Evolutionary conservation across 1,139 yeast species (phyloP), one percentile per base, ranked within the genome.

Genomic region (Wickerhamomyces sp.): DNA sequence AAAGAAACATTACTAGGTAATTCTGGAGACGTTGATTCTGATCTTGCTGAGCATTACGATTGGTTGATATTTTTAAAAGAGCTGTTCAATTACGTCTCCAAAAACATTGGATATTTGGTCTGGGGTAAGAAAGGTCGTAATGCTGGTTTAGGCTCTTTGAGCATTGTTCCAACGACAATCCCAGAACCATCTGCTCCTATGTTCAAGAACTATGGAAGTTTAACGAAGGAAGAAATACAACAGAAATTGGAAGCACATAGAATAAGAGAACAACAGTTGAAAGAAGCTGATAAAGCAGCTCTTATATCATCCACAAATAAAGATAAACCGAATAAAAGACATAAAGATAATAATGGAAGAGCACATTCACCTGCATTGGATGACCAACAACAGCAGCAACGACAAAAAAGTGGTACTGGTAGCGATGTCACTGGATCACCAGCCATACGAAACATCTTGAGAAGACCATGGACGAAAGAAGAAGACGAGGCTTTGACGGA

Each of bases 401-500:
- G 16, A 23, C n/a, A 11, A 23, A n/a, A 11, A 23, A 6, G 13
- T 23, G 6, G 17, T 9, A n/a, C 9, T 5, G 9, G 11, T n/a
- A 12, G 14, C 26, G n/a, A 24, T 7, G n/a, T 5, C n/a, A n/a
- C 16, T 6, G 12, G 10, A 24, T 6, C 26, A n/a, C 5, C 26
- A 6, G 10, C 9, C 31, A 37, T 47, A 12, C 42, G 54, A 37
- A 38, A 45, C 35, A 41, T 51, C 15, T 50, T 58, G 32, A 60
- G 63, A 51, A 49, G 65, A 38, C 78, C 87, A 6, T 91, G 98
- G 98, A 76, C 95, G 0, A 66, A 77, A 41, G 93, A 81, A 25
- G 98, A 91, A 56, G 97, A 91, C 52, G 78, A 75, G 28, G 94
- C 96, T 0, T 66, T 91, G 24, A 66, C 85, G 31, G 80, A 79